Percentiles rank a stretch among this genome's conserved stretches.
phyloP scores from a whole-genome alignment of 352 stramenopile species.

The Phytophthora pisi region DNA sequence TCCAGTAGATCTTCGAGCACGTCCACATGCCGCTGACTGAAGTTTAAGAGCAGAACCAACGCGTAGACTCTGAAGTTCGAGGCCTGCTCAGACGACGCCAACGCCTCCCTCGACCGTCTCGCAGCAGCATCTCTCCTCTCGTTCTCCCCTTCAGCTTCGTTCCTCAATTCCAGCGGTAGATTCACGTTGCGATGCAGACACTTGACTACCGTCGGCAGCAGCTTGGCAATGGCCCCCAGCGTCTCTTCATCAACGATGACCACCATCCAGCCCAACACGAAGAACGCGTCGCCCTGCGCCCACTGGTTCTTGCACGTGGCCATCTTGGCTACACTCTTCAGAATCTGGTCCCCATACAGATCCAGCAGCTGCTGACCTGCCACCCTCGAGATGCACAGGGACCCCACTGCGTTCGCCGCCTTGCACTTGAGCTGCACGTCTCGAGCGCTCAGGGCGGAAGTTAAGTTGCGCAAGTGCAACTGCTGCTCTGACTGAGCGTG shows the following conservation, averaged over 20 bases:
- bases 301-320: conserved; percentile 73
- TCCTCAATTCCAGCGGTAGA: conserved; percentile 6
- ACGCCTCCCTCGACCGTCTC: conserved; percentile 13
- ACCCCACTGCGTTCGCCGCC: conserved; percentile 72
- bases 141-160: background rate
- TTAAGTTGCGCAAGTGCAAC: conserved; percentile 43
- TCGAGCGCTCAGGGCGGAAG: conserved; percentile 52
- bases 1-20: conserved; percentile 40
- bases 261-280: conserved; percentile 75
- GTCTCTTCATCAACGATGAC: conserved; percentile 66
- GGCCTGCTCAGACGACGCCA: conserved; percentile 52
- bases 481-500: background rate
- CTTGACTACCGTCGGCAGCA: conserved; percentile 52
- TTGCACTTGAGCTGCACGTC: conserved; percentile 86
- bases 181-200: conserved; percentile 52
- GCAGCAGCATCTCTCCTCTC: conserved; percentile 4
- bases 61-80: conserved; percentile 76
- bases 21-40: conserved; percentile 57
- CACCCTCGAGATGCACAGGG: conserved; percentile 75
- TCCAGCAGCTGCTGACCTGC: conserved; percentile 69
- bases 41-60: conserved; percentile 78
- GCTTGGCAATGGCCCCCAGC: conserved; percentile 41
- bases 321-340: conserved; percentile 58
- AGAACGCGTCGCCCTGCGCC: conserved; percentile 77
- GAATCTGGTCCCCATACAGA: conserved; percentile 40